These are phyloP conservation scores for Raffaelea arxii DNA, from an alignment of 2,329 filamentous ascomycete species.

Conservation along the genomic window DNA sequence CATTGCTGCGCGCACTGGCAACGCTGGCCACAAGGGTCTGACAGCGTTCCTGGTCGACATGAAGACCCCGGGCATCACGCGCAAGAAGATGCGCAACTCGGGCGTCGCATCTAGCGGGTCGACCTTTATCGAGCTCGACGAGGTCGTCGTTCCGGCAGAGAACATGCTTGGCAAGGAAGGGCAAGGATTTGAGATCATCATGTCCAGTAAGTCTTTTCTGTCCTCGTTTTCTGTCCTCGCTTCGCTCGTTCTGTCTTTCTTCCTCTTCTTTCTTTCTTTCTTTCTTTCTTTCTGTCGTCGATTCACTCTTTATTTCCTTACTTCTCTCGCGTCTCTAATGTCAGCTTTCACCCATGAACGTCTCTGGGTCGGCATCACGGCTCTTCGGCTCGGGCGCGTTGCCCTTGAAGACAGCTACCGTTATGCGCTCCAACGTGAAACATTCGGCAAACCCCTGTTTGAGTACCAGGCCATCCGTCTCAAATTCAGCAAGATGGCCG, in stretches of 20 bases:
- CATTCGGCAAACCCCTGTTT: conserved; percentile 72
- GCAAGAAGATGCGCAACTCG: conserved; percentile 59
- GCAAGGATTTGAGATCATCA: conserved; percentile 73
- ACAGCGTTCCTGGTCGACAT: conserved; percentile 63
- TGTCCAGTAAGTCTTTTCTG: conserved; percentile 50
- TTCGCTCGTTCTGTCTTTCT: too few species aligned
- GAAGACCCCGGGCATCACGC: conserved; percentile 63
- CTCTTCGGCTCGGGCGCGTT: conserved; percentile 53
- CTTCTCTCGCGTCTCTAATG: not conserved
- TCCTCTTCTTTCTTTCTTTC: too few species aligned
- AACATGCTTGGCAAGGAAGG: conserved; percentile 72
- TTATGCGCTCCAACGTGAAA: conserved; percentile 75
- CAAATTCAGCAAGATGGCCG: conserved; percentile 52
- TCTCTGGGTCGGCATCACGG: conserved; percentile 60
- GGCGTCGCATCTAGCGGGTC: conserved; percentile 33
- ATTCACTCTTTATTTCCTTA: too few species aligned
- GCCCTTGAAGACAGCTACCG: conserved; percentile 77
- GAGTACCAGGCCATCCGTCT: conserved; percentile 73
- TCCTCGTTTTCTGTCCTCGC: too few species aligned
- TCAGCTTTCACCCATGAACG: conserved; percentile 73
- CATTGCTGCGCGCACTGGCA: conserved; percentile 55
- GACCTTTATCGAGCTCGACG: conserved; percentile 70
- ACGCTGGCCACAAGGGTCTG: conserved; percentile 68
- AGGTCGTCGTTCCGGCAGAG: conserved; percentile 72
- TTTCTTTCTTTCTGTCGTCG: too few species aligned